Evolutionary conservation across 164 flowering plant species (phyloP), one percentile per base, ranked within the genome.

Genomic region (Stephania yunnanensis): DNA sequence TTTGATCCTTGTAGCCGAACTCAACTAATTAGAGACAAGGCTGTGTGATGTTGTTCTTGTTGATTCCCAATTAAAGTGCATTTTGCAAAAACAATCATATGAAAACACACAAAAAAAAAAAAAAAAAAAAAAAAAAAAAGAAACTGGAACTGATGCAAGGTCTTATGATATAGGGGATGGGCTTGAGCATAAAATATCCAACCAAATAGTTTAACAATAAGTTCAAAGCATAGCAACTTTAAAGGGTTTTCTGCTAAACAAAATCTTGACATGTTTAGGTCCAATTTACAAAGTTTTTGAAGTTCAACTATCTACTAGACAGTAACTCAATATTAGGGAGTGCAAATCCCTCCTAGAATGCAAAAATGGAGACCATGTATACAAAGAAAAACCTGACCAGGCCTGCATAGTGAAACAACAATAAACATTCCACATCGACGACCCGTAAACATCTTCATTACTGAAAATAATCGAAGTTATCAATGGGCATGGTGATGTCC

Each of bases 401-500:
- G 7, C 71, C 71, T 31, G 71, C 22, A 61, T 6, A 20, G 45
- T 45, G 10, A 36, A 17, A 20, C 58, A 72, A 22, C n/a, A 72
- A 22, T 36, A 55, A 65, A 75, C 13, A 29, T 70, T 76, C 61
- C 63, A 31, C 17, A 55, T 58, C 65, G 68, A 44, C 7, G 46
- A 9, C 73, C 78, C 20, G 52, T 63, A 46, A 76, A 12, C 45
- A 58, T 52, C 55, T 52, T 68, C 70, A 55, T 73, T 68, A 36
- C 71, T 72, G 68, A 44, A 72, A 66, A 68, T 46, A 66, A 50
- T 15, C 11, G 44, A 22, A 48, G 52, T 20, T 42, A 68, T 10
- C 55, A 10, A 67, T 72, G 69, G 68, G 73, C 75, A 73, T 68
- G 12, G 48, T 53, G 53, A 53, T 67, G 55, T 77, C 72, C 53